Conservation (phyloP, 208 protist genomes). For the Acanthamoeba castellanii region DNA sequence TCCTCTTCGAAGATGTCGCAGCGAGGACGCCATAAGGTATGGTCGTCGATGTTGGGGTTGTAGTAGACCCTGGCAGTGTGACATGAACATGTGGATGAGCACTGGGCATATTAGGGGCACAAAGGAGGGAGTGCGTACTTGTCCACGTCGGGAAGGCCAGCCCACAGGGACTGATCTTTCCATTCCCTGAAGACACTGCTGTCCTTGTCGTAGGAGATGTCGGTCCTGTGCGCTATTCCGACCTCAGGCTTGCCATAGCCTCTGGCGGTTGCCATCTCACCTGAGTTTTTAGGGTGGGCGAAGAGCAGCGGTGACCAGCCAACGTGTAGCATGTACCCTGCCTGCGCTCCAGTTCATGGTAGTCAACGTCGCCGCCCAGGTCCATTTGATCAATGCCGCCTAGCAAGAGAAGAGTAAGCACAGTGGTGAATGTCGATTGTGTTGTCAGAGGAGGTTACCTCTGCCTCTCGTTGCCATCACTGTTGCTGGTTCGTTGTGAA, state of each 20-base stretch:
- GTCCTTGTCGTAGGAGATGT: background rate
- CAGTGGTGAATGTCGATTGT: too few species aligned
- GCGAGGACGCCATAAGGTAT: constrained; percentile 24
- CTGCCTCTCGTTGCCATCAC: background rate
- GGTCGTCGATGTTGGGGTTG: constrained; percentile 64
- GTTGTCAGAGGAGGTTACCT: background rate
- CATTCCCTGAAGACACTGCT: background rate
- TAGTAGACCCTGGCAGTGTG: constrained; percentile 14
- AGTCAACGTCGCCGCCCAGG: background rate
- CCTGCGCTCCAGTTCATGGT: background rate
- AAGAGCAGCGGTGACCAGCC: background rate
- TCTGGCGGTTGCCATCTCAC: background rate
- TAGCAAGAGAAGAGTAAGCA: too few species aligned
- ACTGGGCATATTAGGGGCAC: too few species aligned
- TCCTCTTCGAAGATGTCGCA: constrained; percentile 65
- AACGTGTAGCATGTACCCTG: background rate
- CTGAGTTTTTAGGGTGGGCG: background rate
- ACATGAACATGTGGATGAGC: background rate
- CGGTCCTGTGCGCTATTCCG: background rate
- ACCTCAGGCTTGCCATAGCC: constrained; percentile 12
- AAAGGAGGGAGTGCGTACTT: background rate
- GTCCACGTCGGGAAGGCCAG: constrained; percentile 9
- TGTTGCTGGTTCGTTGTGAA: too few species aligned
- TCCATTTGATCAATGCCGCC: background rate
- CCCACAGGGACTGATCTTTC: constrained; percentile 37